Evolutionary conservation across 768 basidiomycete species (phyloP), one percentile per base, ranked within the genome.

Genomic region (Galerina marginata): DNA sequence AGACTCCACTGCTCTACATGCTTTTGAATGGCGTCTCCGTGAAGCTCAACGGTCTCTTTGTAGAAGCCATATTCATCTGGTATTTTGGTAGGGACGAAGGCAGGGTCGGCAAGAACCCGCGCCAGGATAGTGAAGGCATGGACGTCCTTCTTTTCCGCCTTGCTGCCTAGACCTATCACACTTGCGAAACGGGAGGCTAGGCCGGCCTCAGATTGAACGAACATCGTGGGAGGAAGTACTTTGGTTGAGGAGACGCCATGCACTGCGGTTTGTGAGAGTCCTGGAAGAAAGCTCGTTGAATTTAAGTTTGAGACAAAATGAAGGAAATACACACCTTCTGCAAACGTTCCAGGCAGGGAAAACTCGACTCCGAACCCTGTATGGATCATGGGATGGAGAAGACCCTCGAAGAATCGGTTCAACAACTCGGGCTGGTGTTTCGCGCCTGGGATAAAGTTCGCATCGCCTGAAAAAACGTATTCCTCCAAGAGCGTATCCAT

Each of bases 351-450:
- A 43, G 67, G 67, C 6, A 85, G 65, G 12, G 79, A 76, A 59
- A 87, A 88, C 68, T 90, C 88, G 4, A 82, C 67, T 0, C 87
- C 88, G 64, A 83, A 85, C 23, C 84, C 86, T 2, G 72, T 66
- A 56, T 89, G 85, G 42, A 89, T 89, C 43, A 87, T 65, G 0
- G 88, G 86, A 59, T 89, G 88, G 4, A 89, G n/a, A 2, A 87
- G 64, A 1, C 83, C 83, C 0, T 74, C 80, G 9, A 85, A 23
- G 66, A 86, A 79, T 11, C 88, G 78, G 46, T 71, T 71, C 44
- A 77, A 59, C 74, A 75, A 74, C 47, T 67, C 62, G 1, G 83
- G 82, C 12, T 81, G 76, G 40, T 71, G 64, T 2, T 67, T 67
- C 4, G 67, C 72, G 59, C 65, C 48, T 58, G 15, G 64, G 20